A percentile compares a stretch with the other conserved stretches of the same genome.
Conservation (phyloP, 192 early-diverging fungal genomes). For the Coemansia sp. region DNA sequence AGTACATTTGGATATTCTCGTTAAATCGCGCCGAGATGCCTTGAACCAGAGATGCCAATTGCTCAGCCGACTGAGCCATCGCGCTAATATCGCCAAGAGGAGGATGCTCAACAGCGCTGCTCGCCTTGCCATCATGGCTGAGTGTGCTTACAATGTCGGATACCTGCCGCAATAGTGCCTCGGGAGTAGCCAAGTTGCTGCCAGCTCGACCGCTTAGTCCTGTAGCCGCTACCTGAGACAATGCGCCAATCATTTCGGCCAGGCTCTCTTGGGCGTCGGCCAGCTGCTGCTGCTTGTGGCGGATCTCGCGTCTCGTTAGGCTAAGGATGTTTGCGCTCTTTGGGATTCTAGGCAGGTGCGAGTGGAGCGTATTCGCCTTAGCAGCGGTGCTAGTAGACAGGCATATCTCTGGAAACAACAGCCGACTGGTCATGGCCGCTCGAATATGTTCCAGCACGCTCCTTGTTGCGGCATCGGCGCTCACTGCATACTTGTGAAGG, state of each 20-base stretch:
- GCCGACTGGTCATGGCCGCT: background rate
- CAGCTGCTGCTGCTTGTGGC: slow-evolving; percentile 55
- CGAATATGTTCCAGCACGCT: background rate
- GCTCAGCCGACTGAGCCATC: background rate
- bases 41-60: slow-evolving; percentile 13
- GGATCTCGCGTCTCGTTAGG: slow-evolving; percentile 65
- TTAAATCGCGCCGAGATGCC: slow-evolving; percentile 16
- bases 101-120: background rate
- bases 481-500: background rate
- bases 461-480: background rate
- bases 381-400: slow-evolving; percentile 1
- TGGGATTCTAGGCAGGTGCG: slow-evolving; percentile 23
- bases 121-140: background rate
- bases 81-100: background rate
- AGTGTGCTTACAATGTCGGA: background rate
- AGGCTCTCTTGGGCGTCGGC: slow-evolving; percentile 58
- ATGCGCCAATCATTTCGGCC: slow-evolving; percentile 65
- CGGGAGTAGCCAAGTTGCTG: background rate
- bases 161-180: slow-evolving; percentile 19
- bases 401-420: slow-evolving; percentile 18
- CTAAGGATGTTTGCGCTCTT: slow-evolving; percentile 43
- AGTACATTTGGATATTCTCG: slow-evolving; percentile 32
- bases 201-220: background rate
- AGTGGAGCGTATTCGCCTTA: slow-evolving; percentile 7
- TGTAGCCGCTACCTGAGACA: slow-evolving; percentile 28